Evolutionary conservation across 2,329 filamentous ascomycete species (phyloP).

Genomic region (Pleurostoma richardsiae): DNA sequence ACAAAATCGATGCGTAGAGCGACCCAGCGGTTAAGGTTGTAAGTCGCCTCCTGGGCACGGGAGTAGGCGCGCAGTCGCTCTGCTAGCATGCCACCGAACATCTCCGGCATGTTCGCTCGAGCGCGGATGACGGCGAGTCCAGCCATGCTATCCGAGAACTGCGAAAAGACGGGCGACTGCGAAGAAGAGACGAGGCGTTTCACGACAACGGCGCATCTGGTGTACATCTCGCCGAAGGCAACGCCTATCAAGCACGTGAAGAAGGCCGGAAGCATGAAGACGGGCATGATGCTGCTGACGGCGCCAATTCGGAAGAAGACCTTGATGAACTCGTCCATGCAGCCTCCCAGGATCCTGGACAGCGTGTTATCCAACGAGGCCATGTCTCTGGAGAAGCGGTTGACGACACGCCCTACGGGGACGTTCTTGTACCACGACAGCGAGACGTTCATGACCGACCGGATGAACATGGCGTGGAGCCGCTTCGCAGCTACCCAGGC

Average conservation of each 20-base stretch:
- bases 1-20: constrained; percentile 48
- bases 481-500: constrained; percentile 50
- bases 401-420: constrained; percentile 23
- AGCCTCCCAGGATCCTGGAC: constrained; percentile 35
- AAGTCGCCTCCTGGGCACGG: constrained; percentile 41
- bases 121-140: constrained; percentile 37
- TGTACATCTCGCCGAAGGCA: constrained; percentile 37
- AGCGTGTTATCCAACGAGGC: constrained; percentile 47
- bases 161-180: constrained; percentile 50
- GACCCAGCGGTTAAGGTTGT: constrained; percentile 55
- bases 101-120: constrained; percentile 38
- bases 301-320: constrained; percentile 28
- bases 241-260: constrained; percentile 30
- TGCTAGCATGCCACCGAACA: constrained; percentile 44
- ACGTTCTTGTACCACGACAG: constrained; percentile 50
- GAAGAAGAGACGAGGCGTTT: constrained; percentile 33
- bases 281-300: constrained; percentile 34
- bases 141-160: constrained; percentile 36
- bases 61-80: constrained; percentile 42
- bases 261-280: constrained; percentile 35
- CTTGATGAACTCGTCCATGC: constrained; percentile 31
- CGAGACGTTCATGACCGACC: constrained; percentile 46
- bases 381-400: constrained; percentile 35
- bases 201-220: constrained; percentile 33
- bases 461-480: constrained; percentile 48